These are phyloP conservation scores for Yarrowia galli DNA, from an alignment of 1,139 yeast genomes.

Conservation along the genomic window DNA sequence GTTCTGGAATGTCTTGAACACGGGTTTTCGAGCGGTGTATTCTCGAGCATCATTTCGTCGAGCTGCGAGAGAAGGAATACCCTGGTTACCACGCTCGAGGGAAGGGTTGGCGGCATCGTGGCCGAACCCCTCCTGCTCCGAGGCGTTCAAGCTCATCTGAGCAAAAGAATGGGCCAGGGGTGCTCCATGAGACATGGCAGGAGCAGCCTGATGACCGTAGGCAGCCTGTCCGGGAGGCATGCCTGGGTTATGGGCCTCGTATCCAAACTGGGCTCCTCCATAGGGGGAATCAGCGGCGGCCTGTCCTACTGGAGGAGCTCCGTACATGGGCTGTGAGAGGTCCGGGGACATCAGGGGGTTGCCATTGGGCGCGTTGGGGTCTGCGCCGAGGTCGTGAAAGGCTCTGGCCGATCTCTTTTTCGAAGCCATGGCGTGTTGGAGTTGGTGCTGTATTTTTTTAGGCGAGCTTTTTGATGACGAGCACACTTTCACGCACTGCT, in stretches of 20 bases:
- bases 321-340: conserved; percentile 20
- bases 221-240: neutral
- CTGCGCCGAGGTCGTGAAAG: conserved; percentile 35
- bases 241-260: conserved; percentile 10
- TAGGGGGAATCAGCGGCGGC: conserved; percentile 15
- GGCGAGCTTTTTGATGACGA: conserved; percentile 3
- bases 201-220: neutral
- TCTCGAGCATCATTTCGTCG: conserved; percentile 64
- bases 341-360: conserved; percentile 17
- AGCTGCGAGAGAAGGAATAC: conserved; percentile 61
- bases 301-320: conserved; percentile 5
- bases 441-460: neutral
- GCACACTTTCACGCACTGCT: conserved; percentile 1
- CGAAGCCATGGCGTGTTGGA: conserved; percentile 27
- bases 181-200: conserved; percentile 3
- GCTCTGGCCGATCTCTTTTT: conserved; percentile 30
- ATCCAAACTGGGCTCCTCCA: conserved; percentile 36
- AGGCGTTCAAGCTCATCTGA: conserved; percentile 34
- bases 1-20: conserved; percentile 74
- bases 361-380: conserved; percentile 22
- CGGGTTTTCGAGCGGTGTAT: conserved; percentile 54
- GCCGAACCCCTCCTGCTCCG: conserved; percentile 31
- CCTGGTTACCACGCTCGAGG: conserved; percentile 34
- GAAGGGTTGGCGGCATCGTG: conserved; percentile 36
- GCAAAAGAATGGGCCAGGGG: conserved; percentile 38